phyloP scores from a whole-genome alignment of 345 rosid genomes.

The Eucalyptus virginea region DNA sequence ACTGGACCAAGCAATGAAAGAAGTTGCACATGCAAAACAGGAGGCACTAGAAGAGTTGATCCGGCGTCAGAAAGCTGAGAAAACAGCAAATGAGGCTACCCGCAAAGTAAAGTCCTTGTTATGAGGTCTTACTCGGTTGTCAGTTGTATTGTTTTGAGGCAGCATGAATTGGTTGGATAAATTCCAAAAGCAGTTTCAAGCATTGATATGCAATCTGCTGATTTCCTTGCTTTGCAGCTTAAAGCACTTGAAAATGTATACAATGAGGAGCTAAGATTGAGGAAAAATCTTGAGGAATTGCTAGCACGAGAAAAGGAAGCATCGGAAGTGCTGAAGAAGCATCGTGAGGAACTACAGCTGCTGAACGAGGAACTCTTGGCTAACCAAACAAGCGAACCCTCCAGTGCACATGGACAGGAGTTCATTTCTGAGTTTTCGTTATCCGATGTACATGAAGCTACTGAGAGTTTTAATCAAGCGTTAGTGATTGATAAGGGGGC shows the following conservation, averaged over 20 bases:
- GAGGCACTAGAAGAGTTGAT: slow-evolving; percentile 52
- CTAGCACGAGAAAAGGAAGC: not conserved
- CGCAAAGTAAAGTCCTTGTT: slow-evolving; percentile 34
- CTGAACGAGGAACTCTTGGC: slow-evolving; percentile 9
- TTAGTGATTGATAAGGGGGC: slow-evolving; percentile 15
- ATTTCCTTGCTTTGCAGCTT: not conserved
- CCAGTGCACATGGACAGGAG: not conserved
- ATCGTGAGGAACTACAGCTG: slow-evolving; percentile 13
- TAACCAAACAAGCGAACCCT: slow-evolving; percentile 5
- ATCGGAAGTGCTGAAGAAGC: not conserved
- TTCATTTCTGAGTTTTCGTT: slow-evolving; percentile 6
- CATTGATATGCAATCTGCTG: not conserved
- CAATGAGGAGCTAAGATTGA: not conserved
- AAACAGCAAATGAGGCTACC: slow-evolving; percentile 57
- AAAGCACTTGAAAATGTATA: not conserved
- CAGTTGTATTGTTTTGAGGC: not conserved
- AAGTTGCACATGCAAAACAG: slow-evolving; percentile 43
- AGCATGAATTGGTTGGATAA: not conserved
- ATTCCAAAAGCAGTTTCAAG: not conserved
- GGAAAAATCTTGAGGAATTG: slow-evolving; percentile 16
- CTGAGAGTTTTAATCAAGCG: slow-evolving; percentile 4
- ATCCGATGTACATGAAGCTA: slow-evolving; percentile 23
- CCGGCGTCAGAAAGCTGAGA: slow-evolving; percentile 63
- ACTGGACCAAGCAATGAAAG: slow-evolving; percentile 37
- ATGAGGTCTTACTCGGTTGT: not conserved